Conservation (phyloP, 2,329 filamentous ascomycete species). For the Canariomyces notabilis region DNA sequence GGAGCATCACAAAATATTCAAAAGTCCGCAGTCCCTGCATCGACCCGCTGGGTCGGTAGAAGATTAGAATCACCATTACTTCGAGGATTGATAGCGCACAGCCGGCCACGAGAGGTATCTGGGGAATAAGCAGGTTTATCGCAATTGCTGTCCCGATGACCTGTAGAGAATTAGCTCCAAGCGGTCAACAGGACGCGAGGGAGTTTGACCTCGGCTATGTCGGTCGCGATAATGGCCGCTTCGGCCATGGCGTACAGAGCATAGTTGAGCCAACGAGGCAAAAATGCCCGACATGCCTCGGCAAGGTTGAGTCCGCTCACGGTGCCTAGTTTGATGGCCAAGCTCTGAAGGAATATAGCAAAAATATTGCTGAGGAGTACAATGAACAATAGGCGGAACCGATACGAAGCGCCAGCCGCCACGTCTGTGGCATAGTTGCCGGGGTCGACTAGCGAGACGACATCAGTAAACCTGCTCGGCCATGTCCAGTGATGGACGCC, state of each 20-base stretch:
- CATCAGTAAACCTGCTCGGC: background rate
- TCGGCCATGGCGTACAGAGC: slow-evolving; percentile 59
- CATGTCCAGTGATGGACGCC: slow-evolving; percentile 20
- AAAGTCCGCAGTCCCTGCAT: slow-evolving; percentile 59
- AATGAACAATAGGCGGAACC: slow-evolving; percentile 62
- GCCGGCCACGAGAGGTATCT: slow-evolving; percentile 61
- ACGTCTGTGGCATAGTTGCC: slow-evolving; percentile 69
- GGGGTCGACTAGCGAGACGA: slow-evolving; percentile 42
- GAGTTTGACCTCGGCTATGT: slow-evolving; percentile 56
- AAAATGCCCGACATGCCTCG: slow-evolving; percentile 59
- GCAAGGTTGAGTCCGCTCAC: slow-evolving; percentile 64
- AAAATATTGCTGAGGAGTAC: slow-evolving; percentile 50
- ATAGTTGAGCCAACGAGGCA: slow-evolving; percentile 61
- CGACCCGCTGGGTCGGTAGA: slow-evolving; percentile 56
- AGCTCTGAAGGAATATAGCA: no score
- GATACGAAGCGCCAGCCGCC: slow-evolving; percentile 60
- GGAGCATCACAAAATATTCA: slow-evolving; percentile 56
- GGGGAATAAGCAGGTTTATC: slow-evolving; percentile 59
- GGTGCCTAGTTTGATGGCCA: slow-evolving; percentile 64
- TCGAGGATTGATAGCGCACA: slow-evolving; percentile 65
- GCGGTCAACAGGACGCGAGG: background rate
- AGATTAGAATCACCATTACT: slow-evolving; percentile 62
- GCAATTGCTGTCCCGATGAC: slow-evolving; percentile 69
- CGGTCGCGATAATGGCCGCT: slow-evolving; percentile 64
- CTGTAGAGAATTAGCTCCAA: slow-evolving; percentile 28